phyloP scores from a whole-genome alignment of 2,329 filamentous ascomycete genomes.

The Trichoderma citrinoviride region DNA sequence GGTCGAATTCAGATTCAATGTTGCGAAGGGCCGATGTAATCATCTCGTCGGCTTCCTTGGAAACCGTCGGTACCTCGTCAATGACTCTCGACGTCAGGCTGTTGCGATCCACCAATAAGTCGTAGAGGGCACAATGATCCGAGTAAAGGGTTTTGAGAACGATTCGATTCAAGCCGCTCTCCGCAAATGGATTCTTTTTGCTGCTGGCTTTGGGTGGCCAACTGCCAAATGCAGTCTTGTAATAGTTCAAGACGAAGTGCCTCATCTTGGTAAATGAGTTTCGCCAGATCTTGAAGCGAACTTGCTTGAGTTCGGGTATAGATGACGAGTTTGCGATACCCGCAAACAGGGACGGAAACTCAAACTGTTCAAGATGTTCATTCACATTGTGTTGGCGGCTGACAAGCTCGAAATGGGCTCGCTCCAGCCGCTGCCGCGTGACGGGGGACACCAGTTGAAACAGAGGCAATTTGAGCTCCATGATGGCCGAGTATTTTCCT shows the following conservation, averaged over 20 bases:
- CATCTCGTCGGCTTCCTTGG: conserved; percentile 57
- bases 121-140: conserved; percentile 84
- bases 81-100: conserved; percentile 75
- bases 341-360: conserved; percentile 85
- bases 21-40: conserved; percentile 69
- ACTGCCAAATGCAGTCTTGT: conserved; percentile 57
- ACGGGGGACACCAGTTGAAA: conserved; percentile 66
- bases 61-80: conserved; percentile 60
- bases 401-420: conserved; percentile 75
- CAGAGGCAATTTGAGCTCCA: conserved; percentile 63
- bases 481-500: conserved; percentile 76
- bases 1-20: conserved; percentile 83
- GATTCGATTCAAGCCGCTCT: conserved; percentile 79
- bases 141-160: conserved; percentile 80
- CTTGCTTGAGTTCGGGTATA: conserved; percentile 68
- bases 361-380: conserved; percentile 76
- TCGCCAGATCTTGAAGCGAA: conserved; percentile 84
- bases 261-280: conserved; percentile 71
- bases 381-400: conserved; percentile 69
- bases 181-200: conserved; percentile 87
- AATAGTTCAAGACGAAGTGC: conserved; percentile 67
- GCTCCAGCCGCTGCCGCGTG: conserved; percentile 77
- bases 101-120: conserved; percentile 78
- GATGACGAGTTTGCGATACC: conserved; percentile 84
- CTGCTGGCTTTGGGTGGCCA: conserved; percentile 91